Conservation (phyloP, 495 filamentous ascomycete genomes). For the Diplogelasinospora grovesii region DNA sequence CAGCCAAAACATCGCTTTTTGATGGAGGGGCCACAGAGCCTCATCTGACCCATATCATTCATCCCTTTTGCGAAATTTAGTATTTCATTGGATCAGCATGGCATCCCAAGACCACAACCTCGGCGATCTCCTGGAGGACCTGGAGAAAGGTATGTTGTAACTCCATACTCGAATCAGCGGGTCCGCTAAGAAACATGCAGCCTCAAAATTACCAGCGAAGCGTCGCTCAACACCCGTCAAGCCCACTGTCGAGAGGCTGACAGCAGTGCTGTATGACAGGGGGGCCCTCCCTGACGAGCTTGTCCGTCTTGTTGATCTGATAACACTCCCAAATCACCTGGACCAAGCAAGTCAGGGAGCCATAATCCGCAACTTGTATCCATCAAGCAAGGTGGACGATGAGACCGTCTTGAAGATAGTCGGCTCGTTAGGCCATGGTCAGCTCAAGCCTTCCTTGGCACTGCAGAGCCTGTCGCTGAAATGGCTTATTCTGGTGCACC, state of each 20-base stretch:
- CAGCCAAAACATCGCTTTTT: too few relatives aligned
- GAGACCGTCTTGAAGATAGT: constrained; percentile 60
- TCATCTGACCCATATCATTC: too few relatives aligned
- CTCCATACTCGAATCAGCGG: not conserved
- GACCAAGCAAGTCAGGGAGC: constrained; percentile 65
- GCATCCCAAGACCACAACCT: constrained; percentile 11
- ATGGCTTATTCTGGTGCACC: constrained; percentile 78
- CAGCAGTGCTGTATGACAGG: constrained; percentile 51
- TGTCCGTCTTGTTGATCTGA: constrained; percentile 55
- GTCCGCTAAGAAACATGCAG: constrained; percentile 23
- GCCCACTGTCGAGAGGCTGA: constrained; percentile 40
- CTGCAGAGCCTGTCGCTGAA: constrained; percentile 63
- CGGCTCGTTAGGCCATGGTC: constrained; percentile 70
- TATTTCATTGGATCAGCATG: too few relatives aligned
- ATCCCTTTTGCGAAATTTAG: too few relatives aligned
- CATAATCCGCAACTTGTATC: constrained; percentile 71
- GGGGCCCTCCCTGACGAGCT: constrained; percentile 59
- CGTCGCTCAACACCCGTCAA: constrained; percentile 38
- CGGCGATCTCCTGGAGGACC: constrained; percentile 18
- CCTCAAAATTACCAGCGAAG: constrained; percentile 43
- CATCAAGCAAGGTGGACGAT: constrained; percentile 53
- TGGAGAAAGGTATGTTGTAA: constrained; percentile 19
- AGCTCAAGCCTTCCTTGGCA: constrained; percentile 64
- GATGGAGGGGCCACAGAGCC: too few relatives aligned
- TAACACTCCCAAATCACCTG: constrained; percentile 59